Evolutionary conservation across 192 early-diverging fungal genomes (phyloP).

Genomic region (Jimgerdemannia lactiflua): DNA sequence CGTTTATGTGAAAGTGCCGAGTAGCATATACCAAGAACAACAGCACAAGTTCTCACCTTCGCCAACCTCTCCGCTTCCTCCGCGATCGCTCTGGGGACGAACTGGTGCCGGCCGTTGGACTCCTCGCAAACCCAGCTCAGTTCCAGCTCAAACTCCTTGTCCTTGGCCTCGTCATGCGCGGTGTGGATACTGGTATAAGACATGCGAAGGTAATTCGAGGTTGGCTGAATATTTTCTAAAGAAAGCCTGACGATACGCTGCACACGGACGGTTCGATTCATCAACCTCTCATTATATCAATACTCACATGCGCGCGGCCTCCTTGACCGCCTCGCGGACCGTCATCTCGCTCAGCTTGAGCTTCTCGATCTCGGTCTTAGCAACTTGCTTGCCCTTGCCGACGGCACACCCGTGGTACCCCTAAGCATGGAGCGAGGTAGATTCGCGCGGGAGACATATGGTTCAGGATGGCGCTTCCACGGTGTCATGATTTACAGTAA

Average conservation of each 20-base stretch:
- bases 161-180: constrained; percentile 95
- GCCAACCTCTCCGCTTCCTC: constrained; percentile 82
- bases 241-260: background rate
- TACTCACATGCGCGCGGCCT: constrained; percentile 88
- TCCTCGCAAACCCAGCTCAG: constrained; percentile 93
- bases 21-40: background rate
- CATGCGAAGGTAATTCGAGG: background rate
- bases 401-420: constrained; percentile 95
- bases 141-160: constrained; percentile 99
- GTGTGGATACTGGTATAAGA: constrained; percentile 72
- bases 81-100: constrained; percentile 86
- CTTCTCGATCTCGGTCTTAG: constrained; percentile 99
- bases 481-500: constrained; percentile 1
- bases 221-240: no score
- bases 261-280: background rate
- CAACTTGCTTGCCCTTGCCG: constrained; percentile 95
- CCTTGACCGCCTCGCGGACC: constrained; percentile 84
- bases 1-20: no score
- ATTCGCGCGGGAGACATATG: no score
- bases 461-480: no score
- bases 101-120: constrained; percentile 70
- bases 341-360: constrained; percentile 82
- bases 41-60: constrained; percentile 43
- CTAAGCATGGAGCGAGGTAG: constrained; percentile 28
- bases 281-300: background rate